Percentiles rank a stretch among this genome's conserved stretches.
Conservation (phyloP, 208 protist genomes). For the Spongospora subterranea region DNA sequence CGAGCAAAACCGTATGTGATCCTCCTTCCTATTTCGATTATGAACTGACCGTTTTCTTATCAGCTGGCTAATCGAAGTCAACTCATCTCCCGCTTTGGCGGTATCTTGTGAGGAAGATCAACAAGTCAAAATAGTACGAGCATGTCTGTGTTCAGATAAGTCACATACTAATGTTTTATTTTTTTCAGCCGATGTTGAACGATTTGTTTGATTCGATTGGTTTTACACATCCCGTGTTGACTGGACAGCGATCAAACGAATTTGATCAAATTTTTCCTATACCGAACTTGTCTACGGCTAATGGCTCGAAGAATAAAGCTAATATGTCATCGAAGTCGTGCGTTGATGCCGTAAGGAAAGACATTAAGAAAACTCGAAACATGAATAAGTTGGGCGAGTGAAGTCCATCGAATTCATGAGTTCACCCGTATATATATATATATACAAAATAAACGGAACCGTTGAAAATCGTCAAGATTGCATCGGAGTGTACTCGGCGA, state of each 20-base stretch:
- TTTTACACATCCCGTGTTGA: neutral
- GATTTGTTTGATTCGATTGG: slow-evolving; percentile 3
- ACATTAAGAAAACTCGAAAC: too few species aligned
- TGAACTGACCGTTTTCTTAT: neutral
- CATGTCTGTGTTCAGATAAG: neutral
- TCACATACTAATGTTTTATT: neutral
- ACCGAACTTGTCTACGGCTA: too few species aligned
- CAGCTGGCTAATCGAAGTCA: slow-evolving; percentile 48
- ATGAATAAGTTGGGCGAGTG: too few species aligned
- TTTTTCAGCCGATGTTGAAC: slow-evolving; percentile 45
- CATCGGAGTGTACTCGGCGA: too few species aligned
- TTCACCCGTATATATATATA: too few species aligned
- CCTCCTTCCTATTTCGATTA: neutral
- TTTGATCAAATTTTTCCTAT: slow-evolving; percentile 23
- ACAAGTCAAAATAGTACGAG: slow-evolving; percentile 46
- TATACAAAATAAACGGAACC: too few species aligned
- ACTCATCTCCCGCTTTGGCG: slow-evolving; percentile 7
- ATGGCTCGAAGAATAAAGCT: too few species aligned
- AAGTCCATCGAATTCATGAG: too few species aligned
- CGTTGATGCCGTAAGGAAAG: too few species aligned
- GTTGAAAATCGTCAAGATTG: too few species aligned
- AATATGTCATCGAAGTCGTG: too few species aligned
- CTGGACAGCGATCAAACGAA: neutral
- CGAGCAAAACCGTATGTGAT: slow-evolving; percentile 31
- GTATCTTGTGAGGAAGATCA: slow-evolving; percentile 17